These are phyloP conservation scores for Solanum pimpinellifolium DNA, from an alignment of 257 asterid genomes.

Conservation along the genomic window DNA sequence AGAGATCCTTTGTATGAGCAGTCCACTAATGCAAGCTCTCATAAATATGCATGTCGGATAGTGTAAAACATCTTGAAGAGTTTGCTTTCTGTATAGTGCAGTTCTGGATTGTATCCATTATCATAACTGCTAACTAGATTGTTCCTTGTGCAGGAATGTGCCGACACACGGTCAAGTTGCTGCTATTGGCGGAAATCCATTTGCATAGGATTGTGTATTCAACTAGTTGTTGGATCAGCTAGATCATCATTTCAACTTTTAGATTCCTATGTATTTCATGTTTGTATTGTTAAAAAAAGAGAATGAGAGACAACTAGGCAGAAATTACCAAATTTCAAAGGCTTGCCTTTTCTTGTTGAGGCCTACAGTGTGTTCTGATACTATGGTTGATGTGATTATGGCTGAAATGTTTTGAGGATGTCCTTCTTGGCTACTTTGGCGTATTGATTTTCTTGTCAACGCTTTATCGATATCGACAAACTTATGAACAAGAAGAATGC, in stretches of 20 bases:
- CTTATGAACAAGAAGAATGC: neutral
- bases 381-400: neutral
- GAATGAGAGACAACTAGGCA: neutral
- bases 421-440: neutral
- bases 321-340: neutral
- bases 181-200: conserved; percentile 68
- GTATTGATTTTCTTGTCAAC: neutral
- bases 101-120: neutral
- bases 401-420: neutral
- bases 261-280: neutral
- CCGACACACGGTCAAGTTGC: conserved; percentile 55
- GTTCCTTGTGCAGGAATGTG: conserved; percentile 41
- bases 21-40: neutral
- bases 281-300: neutral
- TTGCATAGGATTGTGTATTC: conserved; percentile 27
- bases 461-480: neutral
- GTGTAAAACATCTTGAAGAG: neutral
- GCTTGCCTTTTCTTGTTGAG: neutral
- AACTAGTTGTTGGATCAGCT: neutral
- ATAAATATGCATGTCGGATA: neutral
- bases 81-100: neutral
- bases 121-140: neutral
- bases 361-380: neutral
- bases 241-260: neutral
- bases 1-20: neutral